phyloP scores from a whole-genome alignment of 2,329 filamentous ascomycete species.

The Sclerotinia trifoliorum region DNA sequence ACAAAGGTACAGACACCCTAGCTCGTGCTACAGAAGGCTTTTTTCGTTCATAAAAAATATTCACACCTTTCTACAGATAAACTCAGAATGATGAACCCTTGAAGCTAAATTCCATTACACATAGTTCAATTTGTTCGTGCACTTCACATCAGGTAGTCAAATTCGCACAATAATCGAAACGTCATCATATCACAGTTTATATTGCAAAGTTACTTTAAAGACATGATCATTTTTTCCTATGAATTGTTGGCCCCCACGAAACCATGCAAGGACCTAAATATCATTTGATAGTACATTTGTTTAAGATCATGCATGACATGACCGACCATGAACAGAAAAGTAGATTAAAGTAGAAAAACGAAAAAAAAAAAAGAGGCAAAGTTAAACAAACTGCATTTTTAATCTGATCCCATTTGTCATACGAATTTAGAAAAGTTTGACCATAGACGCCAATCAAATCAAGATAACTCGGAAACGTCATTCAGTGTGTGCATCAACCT shows the following conservation, averaged over 20 bases:
- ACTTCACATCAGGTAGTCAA: too few relatives aligned
- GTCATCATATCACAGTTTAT: background rate
- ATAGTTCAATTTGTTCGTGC: too few relatives aligned
- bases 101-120: too few relatives aligned
- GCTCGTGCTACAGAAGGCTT: too few relatives aligned
- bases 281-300: constrained; percentile 14
- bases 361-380: background rate
- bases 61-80: background rate
- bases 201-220: too few relatives aligned
- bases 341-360: background rate
- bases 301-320: constrained; percentile 1
- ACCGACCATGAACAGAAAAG: constrained; percentile 4
- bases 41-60: too few relatives aligned
- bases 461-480: constrained; percentile 3
- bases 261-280: background rate
- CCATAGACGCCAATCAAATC: constrained; percentile 18
- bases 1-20: too few relatives aligned
- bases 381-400: constrained; percentile 3
- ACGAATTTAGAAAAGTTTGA: constrained; percentile 10
- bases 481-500: constrained; percentile 18
- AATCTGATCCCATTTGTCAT: background rate
- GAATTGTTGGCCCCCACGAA: background rate
- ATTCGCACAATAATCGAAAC: background rate
- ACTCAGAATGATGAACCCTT: too few relatives aligned
- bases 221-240: constrained; percentile 2